Evolutionary conservation across 805 yeast species (phyloP), one percentile per base, ranked within the genome.

Genomic region (Wickerhamiella hasegawae): DNA sequence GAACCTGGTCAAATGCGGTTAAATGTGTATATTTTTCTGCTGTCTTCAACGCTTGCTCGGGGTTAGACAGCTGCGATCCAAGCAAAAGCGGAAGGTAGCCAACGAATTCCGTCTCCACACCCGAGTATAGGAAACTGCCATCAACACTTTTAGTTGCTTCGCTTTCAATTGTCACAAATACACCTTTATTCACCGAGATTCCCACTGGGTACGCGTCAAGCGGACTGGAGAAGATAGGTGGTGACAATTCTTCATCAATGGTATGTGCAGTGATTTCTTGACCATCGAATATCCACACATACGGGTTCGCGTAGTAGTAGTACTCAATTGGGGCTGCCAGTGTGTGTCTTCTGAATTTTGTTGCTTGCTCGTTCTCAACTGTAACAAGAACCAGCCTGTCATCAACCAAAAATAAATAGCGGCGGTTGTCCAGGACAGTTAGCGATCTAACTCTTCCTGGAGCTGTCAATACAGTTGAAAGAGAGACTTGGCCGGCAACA

Each of bases 201-300:
- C 69, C 62, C 17, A 69, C 49, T 0, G 76, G 76, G 45, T 69
- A 69, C n/a, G 66, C 56, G 21, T 63, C 66, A n/a, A 62, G 47
- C 37, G 38, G 59, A 3, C 55, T 46, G 6, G 39, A 30, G 24
- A 48, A 17, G 16, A 18, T 23, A 4, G 29, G 12, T 4, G 34
- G 24, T 23, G 35, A 23, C 16, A 36, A 30, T 6, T 33, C 31
- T 11, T 35, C 39, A 9, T 43, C 41, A 5, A 38, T 36, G 21
- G 45, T 36, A 47, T 53, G 50, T 2, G 48, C 38, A 5, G 53
- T 39, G 22, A 53, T 45, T 26, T 54, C 51, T 11, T 47, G 45
- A 5, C 66, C 66, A 33, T 58, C 63, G 42, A 58, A 62, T 1
- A 60, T 61, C 63, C 66, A 62, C 21, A 62, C 40, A 33, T 49